Conservation (phyloP, 495 filamentous ascomycete species). For the Trichoderma orchidacearum region DNA sequence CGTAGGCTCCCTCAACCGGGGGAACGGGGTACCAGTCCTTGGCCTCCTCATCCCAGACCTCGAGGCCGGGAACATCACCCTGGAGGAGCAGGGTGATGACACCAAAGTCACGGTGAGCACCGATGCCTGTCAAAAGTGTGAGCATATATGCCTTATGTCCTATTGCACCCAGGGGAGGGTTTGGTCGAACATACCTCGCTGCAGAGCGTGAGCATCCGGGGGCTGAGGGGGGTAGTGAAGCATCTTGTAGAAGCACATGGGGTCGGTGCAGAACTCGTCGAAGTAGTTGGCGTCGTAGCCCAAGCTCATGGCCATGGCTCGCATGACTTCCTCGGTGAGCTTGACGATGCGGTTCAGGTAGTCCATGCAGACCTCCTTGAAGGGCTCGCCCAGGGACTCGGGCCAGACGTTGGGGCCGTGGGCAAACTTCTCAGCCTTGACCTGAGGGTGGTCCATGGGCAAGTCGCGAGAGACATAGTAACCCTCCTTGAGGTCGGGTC, state of each 20-base stretch:
- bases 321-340: background rate
- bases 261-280: slow-evolving; percentile 23
- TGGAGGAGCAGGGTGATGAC: slow-evolving; percentile 30
- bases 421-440: slow-evolving; percentile 32
- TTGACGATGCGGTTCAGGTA: background rate
- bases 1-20: slow-evolving; percentile 32
- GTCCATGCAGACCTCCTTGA: background rate
- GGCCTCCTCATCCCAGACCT: slow-evolving; percentile 27
- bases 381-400: background rate
- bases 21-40: slow-evolving; percentile 23
- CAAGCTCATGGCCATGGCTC: slow-evolving; percentile 25
- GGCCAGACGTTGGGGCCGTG: slow-evolving; percentile 10
- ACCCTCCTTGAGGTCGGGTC: slow-evolving; percentile 37
- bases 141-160: no score
- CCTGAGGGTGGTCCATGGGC: slow-evolving; percentile 13
- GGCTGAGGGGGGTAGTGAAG: slow-evolving; percentile 36
- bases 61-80: slow-evolving; percentile 24
- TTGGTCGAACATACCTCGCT: background rate
- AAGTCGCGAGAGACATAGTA: slow-evolving; percentile 21
- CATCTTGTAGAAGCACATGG: slow-evolving; percentile 19
- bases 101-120: slow-evolving; percentile 39
- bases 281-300: slow-evolving; percentile 23
- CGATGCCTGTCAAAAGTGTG: slow-evolving; percentile 15
- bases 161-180: no score
- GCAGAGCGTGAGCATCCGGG: background rate